Evolutionary conservation across 495 filamentous ascomycete species (phyloP), one percentile per base, ranked within the genome.

Genomic region (Aspergillus bridgeri): DNA sequence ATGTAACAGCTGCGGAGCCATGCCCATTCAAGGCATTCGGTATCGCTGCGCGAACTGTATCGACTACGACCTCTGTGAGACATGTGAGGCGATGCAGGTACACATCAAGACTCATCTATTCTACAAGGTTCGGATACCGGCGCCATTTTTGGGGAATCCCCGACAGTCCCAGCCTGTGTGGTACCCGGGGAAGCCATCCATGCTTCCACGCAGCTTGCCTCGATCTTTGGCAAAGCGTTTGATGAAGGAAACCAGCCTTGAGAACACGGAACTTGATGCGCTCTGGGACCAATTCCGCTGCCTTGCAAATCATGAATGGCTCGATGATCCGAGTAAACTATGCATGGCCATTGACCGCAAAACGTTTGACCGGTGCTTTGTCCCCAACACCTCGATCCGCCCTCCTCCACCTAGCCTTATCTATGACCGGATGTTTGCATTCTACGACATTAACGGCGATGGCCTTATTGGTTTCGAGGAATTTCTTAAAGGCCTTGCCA

Each of bases 221-320:
- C 80, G 83, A 22, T 67, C 80, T 19, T 66, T 91, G 5, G 83
- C 85, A 29, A 78, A 82, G 49, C 83, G 84, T 51, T 77, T 96
- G 51, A 83, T 83, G 22, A 79, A 81, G 42, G 86, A 90, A 23
- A 90, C 89, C 17, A 83, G 81, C 17, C 92, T 92, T 59, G 91
- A 96, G 67, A 81, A 83, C 29, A 84, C 88, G 3, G 90, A 96
- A 66, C 72, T 98, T 3, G 91, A 98, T 71, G 94, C 91, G 25
- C 83, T 94, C 24, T 98, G 91, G 87, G 93, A 97, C 63, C 95
- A 97, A 64, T 98, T 95, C 81, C 89, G 88, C 8, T 96, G 90
- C 59, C 83, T 96, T 63, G 94, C 94, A 9, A 90, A 87, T 59
- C 86, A 85, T 11, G 87, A 92, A 65, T 96, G 89, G 87, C 71